Base-by-base conservation (phyloP, 1,284 basidiomycete species). In the Apiotrichum sp. region DNA sequence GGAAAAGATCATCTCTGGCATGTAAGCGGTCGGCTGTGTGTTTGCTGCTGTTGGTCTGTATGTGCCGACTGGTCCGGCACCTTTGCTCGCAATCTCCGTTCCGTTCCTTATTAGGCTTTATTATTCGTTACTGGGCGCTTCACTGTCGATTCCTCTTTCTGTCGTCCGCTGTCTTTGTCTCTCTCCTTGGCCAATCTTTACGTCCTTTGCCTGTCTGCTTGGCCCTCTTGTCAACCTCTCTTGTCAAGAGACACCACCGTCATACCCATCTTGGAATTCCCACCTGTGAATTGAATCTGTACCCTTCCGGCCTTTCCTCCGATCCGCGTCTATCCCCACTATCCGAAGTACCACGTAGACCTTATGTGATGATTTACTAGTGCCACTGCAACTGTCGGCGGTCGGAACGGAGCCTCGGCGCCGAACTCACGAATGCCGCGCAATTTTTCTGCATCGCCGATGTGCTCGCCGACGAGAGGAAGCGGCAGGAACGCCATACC, bases 1-100 rank as follows among this genome's bases (percentile, higher is more conserved):
- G 69, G 68, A 69, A 46, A 65, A 61, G 58, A 59, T 71, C 33
- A 56, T 68, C n/a, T 56, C 59, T 9, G 61, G 59, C 29, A 71
- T 71, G 69, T 68, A 54, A 57, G 32, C 32, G 3, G 32, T 34
- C 9, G 16, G 36, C 36, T 8, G 22, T 22, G 22, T 22, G 22
- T 22, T 22, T 22, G 22, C 22, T 22, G 22, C 22, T 22, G 22
- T 22, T 22, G 22, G 22, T 22, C 22, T 22, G 22, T 22, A 22
- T 22, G 22, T 22, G 22, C 22, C 22, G 22, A 22, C 22, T 22
- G 22, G 22, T 22, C 22, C 22, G 22, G 22, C 22, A 22, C 22
- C 22, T 22, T 22, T 22, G 22, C 22, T 22, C 22, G 22, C 22
- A 22, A 22, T 22, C 22, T 22, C 22, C 22, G 22, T 22, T 22